Evolutionary conservation across 2,329 filamentous ascomycete genomes (phyloP), one percentile per base, ranked within the genome.

Genomic region (Calonectria henricotiae): DNA sequence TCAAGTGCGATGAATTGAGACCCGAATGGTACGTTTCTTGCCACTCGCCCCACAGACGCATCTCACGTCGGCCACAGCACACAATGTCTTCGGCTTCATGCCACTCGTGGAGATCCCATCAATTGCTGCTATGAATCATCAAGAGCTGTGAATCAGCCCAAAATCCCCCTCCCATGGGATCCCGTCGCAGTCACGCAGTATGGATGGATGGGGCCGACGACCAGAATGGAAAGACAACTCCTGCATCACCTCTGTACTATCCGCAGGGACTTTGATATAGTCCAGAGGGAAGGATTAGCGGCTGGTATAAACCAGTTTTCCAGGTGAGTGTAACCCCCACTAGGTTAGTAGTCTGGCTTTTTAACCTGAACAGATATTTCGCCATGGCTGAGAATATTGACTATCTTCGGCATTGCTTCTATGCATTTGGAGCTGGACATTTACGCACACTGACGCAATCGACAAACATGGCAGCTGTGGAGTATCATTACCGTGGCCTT

Each of bases 1-100:
- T 58, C 51, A 58, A 58, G 51, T 58, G 51, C 20, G 51, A 58
- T 39, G 51, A 58, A 12, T 27, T 58, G 35, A 58, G 51, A 37
- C 51, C 51, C n/a, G 51, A 58, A 58, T 58, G 51, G 51, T 58
- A 58, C 13, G 51, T 58, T 39, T 25, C 11, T 23, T 15, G 13
- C 32, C 35, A 15, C 11, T 39, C 32, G 35, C 15, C 23, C 25
- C 23, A n/a, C 6, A 20, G 20, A 23, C 32, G 13, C 6, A 58
- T 37, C n/a, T 25, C 20, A 15, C 17, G 51, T 25, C 32, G 15
- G 23, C 6, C 12, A 15, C 4, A 58, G 51, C 32, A 58, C 51
- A 39, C 32, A 39, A 39, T 58, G 51, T 13, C 51, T 58, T 39
- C 51, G 51, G 5, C 35, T 58, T 5, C 51, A n/a, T 13, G 51